Evolutionary conservation across 768 basidiomycete genomes (phyloP).

Genomic region (Xerocomellus chrysenteron): DNA sequence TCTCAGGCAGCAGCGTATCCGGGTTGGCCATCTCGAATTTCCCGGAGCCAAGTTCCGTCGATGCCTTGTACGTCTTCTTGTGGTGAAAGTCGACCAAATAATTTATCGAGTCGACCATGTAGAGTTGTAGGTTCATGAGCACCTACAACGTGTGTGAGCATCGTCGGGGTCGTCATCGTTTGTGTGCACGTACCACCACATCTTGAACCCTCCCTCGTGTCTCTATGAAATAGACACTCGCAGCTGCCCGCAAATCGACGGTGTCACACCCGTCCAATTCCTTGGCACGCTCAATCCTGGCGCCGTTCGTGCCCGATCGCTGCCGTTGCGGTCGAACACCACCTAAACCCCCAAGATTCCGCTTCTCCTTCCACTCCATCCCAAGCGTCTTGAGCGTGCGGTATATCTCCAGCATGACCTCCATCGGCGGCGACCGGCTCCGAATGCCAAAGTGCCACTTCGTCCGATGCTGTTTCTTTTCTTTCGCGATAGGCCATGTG

Average conservation of each 20-base stretch:
- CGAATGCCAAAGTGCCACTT: conserved; percentile 99
- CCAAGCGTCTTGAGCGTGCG: conserved; percentile 83
- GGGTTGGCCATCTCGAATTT: conserved; percentile 62
- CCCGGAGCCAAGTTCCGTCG: conserved; percentile 61
- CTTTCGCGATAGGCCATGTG: conserved; percentile 46
- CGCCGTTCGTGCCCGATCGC: conserved; percentile 34
- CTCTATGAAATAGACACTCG: conserved; percentile 89
- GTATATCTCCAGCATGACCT: conserved; percentile 99
- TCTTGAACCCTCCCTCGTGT: conserved; percentile 87
- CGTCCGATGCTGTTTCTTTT: conserved; percentile 73
- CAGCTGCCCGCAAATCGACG: conserved; percentile 66
- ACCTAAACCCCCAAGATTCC: conserved; percentile 69
- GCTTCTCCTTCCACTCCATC: conserved; percentile 98
- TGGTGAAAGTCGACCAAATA: conserved; percentile 99
- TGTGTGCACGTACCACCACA: conserved; percentile 70
- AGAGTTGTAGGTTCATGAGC: conserved; percentile 95
- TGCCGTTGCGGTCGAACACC: conserved; percentile 39
- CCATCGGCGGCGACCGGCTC: conserved; percentile 93
- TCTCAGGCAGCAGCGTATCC: conserved; percentile 39
- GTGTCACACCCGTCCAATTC: conserved; percentile 59
- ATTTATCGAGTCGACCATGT: conserved; percentile 93
- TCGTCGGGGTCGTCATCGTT: neutral
- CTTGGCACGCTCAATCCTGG: conserved; percentile 59
- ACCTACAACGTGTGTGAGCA: conserved; percentile 48
- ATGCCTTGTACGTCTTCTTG: conserved; percentile 88